phyloP scores from a whole-genome alignment of 1,284 basidiomycete genomes.

The Neotropicomus parvogracilis region DNA sequence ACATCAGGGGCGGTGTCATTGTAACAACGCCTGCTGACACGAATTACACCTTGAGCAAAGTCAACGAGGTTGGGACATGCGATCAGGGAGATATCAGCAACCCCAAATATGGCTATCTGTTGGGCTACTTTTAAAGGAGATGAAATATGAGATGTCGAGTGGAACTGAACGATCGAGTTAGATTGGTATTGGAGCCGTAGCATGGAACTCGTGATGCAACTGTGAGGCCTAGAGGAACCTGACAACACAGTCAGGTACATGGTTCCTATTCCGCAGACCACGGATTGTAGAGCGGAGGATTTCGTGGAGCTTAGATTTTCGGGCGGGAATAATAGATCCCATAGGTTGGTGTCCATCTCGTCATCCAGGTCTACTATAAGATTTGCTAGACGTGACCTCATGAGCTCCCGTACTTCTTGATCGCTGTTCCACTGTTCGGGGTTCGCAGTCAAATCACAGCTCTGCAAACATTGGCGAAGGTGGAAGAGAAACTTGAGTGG shows the following conservation, averaged over 20 bases:
- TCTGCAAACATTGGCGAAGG: constrained; percentile 55
- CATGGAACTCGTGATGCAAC: constrained; percentile 25
- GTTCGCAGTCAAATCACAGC: constrained; percentile 9
- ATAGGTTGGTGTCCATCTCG: constrained; percentile 31
- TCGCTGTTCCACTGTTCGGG: constrained; percentile 12
- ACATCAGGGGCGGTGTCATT: background rate
- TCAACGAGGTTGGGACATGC: constrained; percentile 60
- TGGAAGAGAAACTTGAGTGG: constrained; percentile 71
- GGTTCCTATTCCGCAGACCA: constrained; percentile 21
- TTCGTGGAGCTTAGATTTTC: constrained; percentile 7
- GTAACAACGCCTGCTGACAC: constrained; percentile 36
- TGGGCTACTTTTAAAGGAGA: constrained; percentile 27
- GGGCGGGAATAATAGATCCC: constrained; percentile 29
- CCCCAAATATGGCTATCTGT: constrained; percentile 39
- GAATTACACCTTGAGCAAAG: constrained; percentile 58
- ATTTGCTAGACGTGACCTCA: constrained; percentile 39
- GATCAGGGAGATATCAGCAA: constrained; percentile 45
- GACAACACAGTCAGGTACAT: constrained; percentile 22
- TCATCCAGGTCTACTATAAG: constrained; percentile 47
- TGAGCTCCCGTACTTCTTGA: constrained; percentile 27
- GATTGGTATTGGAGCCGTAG: constrained; percentile 29
- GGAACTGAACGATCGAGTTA: constrained; percentile 8
- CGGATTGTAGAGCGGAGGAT: constrained; percentile 10
- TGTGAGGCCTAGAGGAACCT: constrained; percentile 22
- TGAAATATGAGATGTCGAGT: constrained; percentile 18